Conservation (phyloP, 805 yeast genomes). For the Wickerhamiella vanderwaltii region DNA sequence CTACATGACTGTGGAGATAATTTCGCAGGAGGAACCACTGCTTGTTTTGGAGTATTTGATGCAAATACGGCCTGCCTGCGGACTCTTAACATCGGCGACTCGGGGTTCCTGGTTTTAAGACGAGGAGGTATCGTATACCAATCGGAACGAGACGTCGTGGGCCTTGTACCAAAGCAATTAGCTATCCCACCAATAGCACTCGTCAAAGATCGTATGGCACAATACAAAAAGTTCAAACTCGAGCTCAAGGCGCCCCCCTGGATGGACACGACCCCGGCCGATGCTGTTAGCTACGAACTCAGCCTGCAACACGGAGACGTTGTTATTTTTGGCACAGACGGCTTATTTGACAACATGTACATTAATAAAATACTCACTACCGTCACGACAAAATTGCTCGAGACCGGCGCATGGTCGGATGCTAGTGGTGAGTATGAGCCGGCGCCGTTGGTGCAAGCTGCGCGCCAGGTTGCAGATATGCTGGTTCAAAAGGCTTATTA, state of each 20-base stretch:
- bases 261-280: constrained; percentile 56
- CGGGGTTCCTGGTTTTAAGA: constrained; percentile 85
- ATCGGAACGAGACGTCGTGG: constrained; percentile 17
- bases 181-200: constrained; percentile 63
- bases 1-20: constrained; percentile 46
- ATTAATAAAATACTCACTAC: constrained; percentile 59
- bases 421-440: constrained; percentile 19
- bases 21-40: constrained; percentile 88
- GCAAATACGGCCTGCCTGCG: constrained; percentile 39
- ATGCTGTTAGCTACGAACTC: constrained; percentile 56
- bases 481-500: constrained; percentile 57
- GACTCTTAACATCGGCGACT: constrained; percentile 83
- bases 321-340: constrained; percentile 82
- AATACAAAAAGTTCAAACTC: constrained; percentile 2
- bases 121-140: constrained; percentile 38
- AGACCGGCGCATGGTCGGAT: constrained; percentile 27
- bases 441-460: constrained; percentile 23
- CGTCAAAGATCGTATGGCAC: constrained; percentile 4
- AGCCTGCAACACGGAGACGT: constrained; percentile 61
- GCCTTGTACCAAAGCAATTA: constrained; percentile 70
- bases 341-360: constrained; percentile 76
- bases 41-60: constrained; percentile 61
- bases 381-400: constrained; percentile 42
- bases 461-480: constrained; percentile 37
- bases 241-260: constrained; percentile 12